Evolutionary conservation across 306 rosid species (phyloP), one percentile per base, ranked within the genome.

Genomic region (Sicyos edulis): DNA sequence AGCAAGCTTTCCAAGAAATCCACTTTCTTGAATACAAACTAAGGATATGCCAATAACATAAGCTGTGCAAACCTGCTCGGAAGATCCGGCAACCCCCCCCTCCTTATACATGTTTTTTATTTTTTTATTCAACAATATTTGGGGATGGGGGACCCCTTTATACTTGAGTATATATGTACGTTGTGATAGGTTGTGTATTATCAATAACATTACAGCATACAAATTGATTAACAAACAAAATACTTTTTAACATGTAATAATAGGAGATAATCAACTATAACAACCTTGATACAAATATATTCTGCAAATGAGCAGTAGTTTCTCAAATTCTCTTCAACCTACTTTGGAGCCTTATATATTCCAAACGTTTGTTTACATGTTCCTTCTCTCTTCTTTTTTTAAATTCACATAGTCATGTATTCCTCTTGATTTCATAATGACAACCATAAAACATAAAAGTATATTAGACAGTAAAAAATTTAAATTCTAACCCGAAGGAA

Each of bases 401-500:
- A 0, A 40, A 40, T 40, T 22, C 10, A 2, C 72, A 44, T 37
- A 62, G 49, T 16, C 42, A 24, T 59, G 65, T 19, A 32, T 60
- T 42, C 45, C 66, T 63, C 15, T 63, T 15, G 37, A 50, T 37
- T 37, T 56, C 64, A 34, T 47, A 22, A 16, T 16, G 54, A 71
- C 20, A 24, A 57, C 26, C 22, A 68, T 50, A 20, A 58, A 72
- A 17, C 12, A 53, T 63, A 57, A 73, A 54, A 71, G 56, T 32
- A 63, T 14, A 74, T 63, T 26, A 57, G 81, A 53, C 61, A 74
- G 79, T 6, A 16, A 66, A 5, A 59, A 13, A 63, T 54, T 56
- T 26, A 13, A 73, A 72, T 76, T 75, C 91, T 78, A 77, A 93
- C 98, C 97, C 83, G 82, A 85, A 80, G 77, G 82, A 79, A 64